Conservation (phyloP, 257 asterid genomes). For the Eustoma russellianum region DNA sequence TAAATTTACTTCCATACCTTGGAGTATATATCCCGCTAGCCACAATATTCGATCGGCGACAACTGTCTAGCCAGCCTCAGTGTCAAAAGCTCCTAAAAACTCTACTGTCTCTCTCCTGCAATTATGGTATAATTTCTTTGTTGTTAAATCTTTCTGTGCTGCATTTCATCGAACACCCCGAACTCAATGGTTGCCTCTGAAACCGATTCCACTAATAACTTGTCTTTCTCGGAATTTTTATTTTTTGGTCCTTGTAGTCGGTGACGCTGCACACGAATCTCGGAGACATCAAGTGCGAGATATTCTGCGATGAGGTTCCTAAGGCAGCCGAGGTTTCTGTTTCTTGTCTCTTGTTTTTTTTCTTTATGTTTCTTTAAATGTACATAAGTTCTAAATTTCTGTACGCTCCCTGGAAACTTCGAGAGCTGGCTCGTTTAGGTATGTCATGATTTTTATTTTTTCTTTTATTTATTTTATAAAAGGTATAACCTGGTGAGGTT, state of each 20-base stretch:
- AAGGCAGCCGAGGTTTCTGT: conserved; percentile 70
- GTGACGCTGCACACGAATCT: conserved; percentile 93
- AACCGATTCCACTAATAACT: neutral
- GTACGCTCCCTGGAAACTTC: too few species aligned
- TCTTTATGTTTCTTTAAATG: too few species aligned
- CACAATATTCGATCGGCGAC: neutral
- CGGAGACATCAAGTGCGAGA: conserved; percentile 96
- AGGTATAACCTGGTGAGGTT: too few species aligned
- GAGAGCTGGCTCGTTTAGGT: too few species aligned
- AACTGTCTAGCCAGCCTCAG: too few species aligned
- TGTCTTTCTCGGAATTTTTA: neutral
- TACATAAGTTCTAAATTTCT: neutral
- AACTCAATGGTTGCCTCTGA: neutral
- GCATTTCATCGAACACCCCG: conserved; percentile 36
- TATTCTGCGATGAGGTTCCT: conserved; percentile 93
- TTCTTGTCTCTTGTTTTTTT: neutral
- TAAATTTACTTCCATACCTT: neutral
- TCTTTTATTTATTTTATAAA: too few species aligned
- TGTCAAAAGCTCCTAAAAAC: neutral
- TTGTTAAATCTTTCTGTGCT: neutral
- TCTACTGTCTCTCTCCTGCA: neutral
- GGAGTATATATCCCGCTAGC: neutral
- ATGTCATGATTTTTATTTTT: too few species aligned
- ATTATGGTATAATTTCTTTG: conserved; percentile 2
- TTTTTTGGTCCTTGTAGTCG: conserved; percentile 36